Conservation (phyloP, 106 monocot genomes). For the Xerophyta viscosa region DNA sequence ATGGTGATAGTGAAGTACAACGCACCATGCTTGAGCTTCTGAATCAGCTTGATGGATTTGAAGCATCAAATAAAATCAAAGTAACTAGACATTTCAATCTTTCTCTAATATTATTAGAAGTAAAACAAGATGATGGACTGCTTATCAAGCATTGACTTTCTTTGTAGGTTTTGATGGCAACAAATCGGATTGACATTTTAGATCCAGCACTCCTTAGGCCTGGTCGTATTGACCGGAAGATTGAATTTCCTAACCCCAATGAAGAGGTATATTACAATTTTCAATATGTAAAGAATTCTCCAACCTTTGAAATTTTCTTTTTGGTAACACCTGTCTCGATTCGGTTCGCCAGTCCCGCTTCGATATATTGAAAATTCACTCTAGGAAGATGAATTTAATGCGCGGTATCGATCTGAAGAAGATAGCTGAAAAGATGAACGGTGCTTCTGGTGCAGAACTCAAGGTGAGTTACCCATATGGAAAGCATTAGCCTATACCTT, state of each 20-base stretch:
- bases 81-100: no score
- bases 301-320: not conserved
- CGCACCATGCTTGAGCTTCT: constrained; percentile 63
- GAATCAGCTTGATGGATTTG: constrained; percentile 59
- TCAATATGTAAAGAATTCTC: no score
- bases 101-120: no score
- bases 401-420: constrained; percentile 97
- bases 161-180: constrained; percentile 48
- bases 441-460: constrained; percentile 98
- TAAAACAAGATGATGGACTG: no score
- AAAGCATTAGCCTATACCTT: no score
- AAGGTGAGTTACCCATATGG: no score
- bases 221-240: constrained; percentile 33
- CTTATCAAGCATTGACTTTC: not conserved
- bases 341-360: constrained; percentile 91
- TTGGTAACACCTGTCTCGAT: constrained; percentile 4
- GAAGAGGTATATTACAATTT: constrained; percentile 2
- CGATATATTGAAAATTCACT: constrained; percentile 96
- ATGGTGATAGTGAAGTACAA: constrained; percentile 58
- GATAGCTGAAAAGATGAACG: constrained; percentile 95
- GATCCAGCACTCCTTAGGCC: constrained; percentile 47
- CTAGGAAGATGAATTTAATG: constrained; percentile 99
- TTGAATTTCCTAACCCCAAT: constrained; percentile 17
- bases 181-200: constrained; percentile 46
- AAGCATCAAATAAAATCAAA: constrained; percentile 58